A percentile compares a stretch with the other conserved stretches of the same genome.
Conservation (phyloP, 192 early-diverging fungal genomes). For the Jimgerdemannia lactiflua region DNA sequence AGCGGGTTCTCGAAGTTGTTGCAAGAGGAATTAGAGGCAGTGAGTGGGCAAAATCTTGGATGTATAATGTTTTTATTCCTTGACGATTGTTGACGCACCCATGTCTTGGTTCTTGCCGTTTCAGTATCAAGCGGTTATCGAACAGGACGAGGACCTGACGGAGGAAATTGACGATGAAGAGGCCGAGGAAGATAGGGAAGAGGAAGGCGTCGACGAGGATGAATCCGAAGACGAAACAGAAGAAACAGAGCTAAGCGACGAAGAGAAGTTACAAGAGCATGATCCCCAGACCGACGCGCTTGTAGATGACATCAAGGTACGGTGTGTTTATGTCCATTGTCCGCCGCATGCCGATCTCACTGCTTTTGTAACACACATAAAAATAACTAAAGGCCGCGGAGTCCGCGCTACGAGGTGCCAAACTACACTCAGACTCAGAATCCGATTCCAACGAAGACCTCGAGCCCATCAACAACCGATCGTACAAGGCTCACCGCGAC, state of each 20-base stretch:
- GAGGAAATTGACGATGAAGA: slow-evolving; percentile 29
- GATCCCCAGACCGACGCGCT: slow-evolving; percentile 9
- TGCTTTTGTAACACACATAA: slow-evolving; percentile 4
- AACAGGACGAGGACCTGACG: slow-evolving; percentile 23
- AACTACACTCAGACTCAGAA: not conserved
- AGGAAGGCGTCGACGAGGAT: slow-evolving; percentile 5
- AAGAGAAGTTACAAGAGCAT: slow-evolving; percentile 15
- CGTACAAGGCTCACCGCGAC: slow-evolving; percentile 50
- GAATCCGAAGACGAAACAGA: slow-evolving; percentile 10
- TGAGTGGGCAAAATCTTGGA: slow-evolving; percentile 31
- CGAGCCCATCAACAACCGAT: slow-evolving; percentile 35
- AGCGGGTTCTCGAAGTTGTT: slow-evolving; percentile 94
- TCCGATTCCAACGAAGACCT: not conserved
- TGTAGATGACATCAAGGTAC: slow-evolving; percentile 6
- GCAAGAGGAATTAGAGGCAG: slow-evolving; percentile 82
- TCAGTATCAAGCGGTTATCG: slow-evolving; percentile 20
- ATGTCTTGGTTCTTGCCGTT: slow-evolving; percentile 27
- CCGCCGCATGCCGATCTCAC: no score
- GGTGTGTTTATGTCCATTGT: not conserved
- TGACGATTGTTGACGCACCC: slow-evolving; percentile 5
- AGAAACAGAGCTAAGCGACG: slow-evolving; percentile 19
- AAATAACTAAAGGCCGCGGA: not conserved
- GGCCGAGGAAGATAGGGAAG: slow-evolving; percentile 16
- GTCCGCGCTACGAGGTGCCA: not conserved
- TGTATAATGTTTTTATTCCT: not conserved